Conservation (phyloP, 331 rosid species). For the Prunus yedoensis region DNA sequence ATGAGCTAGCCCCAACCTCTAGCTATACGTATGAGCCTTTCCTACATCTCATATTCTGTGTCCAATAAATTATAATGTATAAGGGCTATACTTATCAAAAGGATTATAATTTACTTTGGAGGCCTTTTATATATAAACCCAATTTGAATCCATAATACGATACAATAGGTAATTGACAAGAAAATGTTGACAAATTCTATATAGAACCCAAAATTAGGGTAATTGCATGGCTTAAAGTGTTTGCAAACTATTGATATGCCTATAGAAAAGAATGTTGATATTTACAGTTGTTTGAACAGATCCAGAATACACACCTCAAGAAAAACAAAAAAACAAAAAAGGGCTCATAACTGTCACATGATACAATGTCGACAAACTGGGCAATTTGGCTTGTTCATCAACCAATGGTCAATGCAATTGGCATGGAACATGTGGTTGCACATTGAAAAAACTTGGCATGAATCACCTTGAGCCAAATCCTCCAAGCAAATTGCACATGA, state of each 20-base stretch:
- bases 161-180: too few species aligned
- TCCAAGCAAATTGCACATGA: constrained; percentile 33
- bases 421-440: constrained; percentile 42
- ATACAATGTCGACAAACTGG: constrained; percentile 37
- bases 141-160: too few species aligned
- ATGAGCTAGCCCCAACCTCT: neutral
- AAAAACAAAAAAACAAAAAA: neutral
- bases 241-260: neutral
- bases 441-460: constrained; percentile 28
- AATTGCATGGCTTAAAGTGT: neutral
- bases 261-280: neutral
- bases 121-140: too few species aligned
- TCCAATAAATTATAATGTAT: neutral
- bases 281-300: neutral
- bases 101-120: too few species aligned
- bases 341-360: neutral
- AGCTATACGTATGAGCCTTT: neutral
- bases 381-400: constrained; percentile 33
- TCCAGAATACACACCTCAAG: neutral
- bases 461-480: constrained; percentile 32
- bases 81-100: too few species aligned
- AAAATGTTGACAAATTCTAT: neutral
- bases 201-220: neutral
- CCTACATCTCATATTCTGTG: neutral
- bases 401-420: constrained; percentile 37